Conservation (phyloP, 768 basidiomycete species). For the Lactarius hatsudake region DNA sequence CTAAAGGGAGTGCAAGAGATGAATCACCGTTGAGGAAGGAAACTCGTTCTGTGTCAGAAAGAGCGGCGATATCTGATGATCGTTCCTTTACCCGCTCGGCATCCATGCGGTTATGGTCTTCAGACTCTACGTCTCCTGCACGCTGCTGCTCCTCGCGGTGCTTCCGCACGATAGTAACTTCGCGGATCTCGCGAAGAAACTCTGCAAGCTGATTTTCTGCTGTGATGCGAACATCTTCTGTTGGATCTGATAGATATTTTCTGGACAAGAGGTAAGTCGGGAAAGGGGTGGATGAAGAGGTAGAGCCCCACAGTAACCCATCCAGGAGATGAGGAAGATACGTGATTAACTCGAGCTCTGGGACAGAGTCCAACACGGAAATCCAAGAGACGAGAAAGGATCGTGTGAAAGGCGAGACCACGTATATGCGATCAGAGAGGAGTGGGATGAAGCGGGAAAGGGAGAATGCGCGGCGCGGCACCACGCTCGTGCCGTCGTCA, state of each 20-base stretch:
- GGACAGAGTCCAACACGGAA: conserved; percentile 90
- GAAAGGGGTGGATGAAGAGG: conserved; percentile 4
- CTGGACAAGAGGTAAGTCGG: conserved; percentile 40
- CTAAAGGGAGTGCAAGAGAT: conserved; percentile 36
- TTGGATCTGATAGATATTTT: conserved; percentile 94
- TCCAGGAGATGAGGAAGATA: conserved; percentile 95
- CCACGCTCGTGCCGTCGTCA: conserved; percentile 40
- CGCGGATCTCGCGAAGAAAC: conserved; percentile 86
- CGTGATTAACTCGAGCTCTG: conserved; percentile 91
- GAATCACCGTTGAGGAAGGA: conserved; percentile 12
- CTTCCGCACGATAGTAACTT: conserved; percentile 73
- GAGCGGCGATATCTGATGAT: not conserved
- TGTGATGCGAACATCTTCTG: conserved; percentile 86
- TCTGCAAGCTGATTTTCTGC: conserved; percentile 88
- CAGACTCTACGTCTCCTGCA: conserved; percentile 15
- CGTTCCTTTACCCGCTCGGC: conserved; percentile 14
- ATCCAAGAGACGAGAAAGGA: conserved; percentile 99
- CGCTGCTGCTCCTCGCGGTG: conserved; percentile 50
- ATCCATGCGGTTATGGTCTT: conserved; percentile 14
- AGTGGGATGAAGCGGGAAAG: conserved; percentile 93
- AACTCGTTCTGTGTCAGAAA: conserved; percentile 13
- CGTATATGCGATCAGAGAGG: conserved; percentile 89
- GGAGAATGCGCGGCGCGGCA: conserved; percentile 77
- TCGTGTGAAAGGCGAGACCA: conserved; percentile 91
- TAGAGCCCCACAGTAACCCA: conserved; percentile 70